Base-by-base conservation (phyloP, 2,329 filamentous ascomycete genomes). In the Aspergillus ustus region DNA sequence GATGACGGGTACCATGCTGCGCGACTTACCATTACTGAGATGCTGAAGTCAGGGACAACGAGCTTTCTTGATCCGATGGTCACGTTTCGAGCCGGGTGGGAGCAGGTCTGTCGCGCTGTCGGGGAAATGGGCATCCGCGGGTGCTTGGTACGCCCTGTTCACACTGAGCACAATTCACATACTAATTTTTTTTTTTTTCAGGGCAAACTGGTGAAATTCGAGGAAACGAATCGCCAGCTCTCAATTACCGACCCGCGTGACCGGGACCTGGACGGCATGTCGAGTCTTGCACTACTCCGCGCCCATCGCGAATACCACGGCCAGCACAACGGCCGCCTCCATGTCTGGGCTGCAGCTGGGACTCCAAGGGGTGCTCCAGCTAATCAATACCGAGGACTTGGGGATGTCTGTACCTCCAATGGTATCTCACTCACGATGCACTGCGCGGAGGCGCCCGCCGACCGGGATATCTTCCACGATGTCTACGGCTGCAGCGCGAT, bases 61-160 rank as follows among this genome's bases (percentile, higher is more conserved):
- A 82, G 79, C 63, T 84, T 85, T 63, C 71, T 84, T 6, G 82
- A 84, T 67, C 82, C 81, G 46, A 83, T 84, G 82, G 76, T 82
- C 57, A 60, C 58, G 0, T 51, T 55, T n/a, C 64, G 63, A 11
- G 57, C 53, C 4, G 59, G 56, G 19, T 55, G 61, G 59, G 60
- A 60, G 48, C 57, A 55, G 43, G 57, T 82, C 6, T 77, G 74
- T 58, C 69, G 68, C 46, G 79, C 79, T 0, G 79, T 82, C 2
- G 75, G 76, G 49, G 77, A 81, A 57, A 78, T 73, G 59, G 79
- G 80, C 0, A 80, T 81, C 43, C 69, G 79, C n/a, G 79, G 78
- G 7, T 81, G 78, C 66, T 63, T 80, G 45, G 77, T 62, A 43
- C 3, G 37, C 2, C 34, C 15, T 5, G 11, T 15, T 25, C 25